Percentiles rank a stretch among this genome's conserved stretches.
phyloP scores from a whole-genome alignment of 148 eudicot genomes.

The Chenopodium formosanum region DNA sequence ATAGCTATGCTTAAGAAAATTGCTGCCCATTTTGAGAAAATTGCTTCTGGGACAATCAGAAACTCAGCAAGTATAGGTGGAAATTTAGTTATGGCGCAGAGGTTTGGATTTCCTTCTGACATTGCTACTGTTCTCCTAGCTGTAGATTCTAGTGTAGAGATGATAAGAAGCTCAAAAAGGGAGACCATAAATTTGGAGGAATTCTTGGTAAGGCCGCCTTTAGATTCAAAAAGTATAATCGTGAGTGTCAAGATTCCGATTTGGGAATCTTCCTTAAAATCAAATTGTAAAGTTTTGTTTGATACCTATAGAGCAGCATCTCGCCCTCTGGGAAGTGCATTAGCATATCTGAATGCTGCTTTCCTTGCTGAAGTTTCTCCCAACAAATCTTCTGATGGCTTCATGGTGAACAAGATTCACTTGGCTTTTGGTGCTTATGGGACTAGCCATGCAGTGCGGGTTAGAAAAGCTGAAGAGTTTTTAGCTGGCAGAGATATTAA shows the following conservation, averaged over 20 bases:
- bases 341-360: conserved; percentile 81
- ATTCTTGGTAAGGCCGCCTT: conserved; percentile 55
- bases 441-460: conserved; percentile 64
- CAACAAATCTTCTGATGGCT: conserved; percentile 28
- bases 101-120: conserved; percentile 79
- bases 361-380: conserved; percentile 63
- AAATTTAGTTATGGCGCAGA: conserved; percentile 89
- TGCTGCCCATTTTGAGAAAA: conserved; percentile 75
- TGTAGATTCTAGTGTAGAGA: conserved; percentile 50
- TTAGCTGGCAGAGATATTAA: conserved; percentile 48
- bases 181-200: conserved; percentile 62
- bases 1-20: conserved; percentile 44
- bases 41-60: conserved; percentile 65
- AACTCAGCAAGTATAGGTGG: conserved; percentile 93
- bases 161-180: conserved; percentile 34
- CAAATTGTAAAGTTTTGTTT: conserved; percentile 45
- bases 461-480: conserved; percentile 58
- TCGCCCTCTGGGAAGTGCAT: conserved; percentile 85
- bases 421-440: conserved; percentile 87
- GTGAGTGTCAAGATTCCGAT: conserved; percentile 62
- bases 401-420: conserved; percentile 42
- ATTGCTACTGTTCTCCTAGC: conserved; percentile 77
- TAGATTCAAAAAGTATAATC: conserved; percentile 57
- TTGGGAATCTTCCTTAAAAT: conserved; percentile 31
- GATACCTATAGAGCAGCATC: conserved; percentile 86